Base-by-base conservation (phyloP, 2,329 filamentous ascomycete species). In the Ophiostoma tasmaniense region DNA sequence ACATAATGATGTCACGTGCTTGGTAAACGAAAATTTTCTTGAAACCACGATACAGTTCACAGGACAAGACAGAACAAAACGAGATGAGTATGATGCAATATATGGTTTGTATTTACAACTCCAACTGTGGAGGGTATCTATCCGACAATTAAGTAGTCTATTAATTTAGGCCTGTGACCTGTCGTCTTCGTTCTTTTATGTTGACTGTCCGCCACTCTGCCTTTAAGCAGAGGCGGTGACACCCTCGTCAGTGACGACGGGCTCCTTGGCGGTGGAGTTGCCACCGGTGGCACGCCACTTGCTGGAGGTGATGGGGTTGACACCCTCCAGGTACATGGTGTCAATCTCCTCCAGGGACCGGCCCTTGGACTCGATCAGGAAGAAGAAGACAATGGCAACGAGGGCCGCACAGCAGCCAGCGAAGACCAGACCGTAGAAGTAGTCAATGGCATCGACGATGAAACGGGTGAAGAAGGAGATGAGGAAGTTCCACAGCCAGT, bases 401-500 rank as follows among this genome's bases (percentile, higher is more conserved):
- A 68, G 50, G 2, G 37, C 55, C 35, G 61, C 61, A 64, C 55
- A 62, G 30, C 61, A 64, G 20, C 61, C 61, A 22, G 61, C 61
- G 20, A 35, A 50, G 65, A 66, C 45, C 14, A 66, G 28, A 13
- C 65, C 37, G 42, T 35, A 66, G 61, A 37, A 64, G 61, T 64
- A 64, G 61, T 64, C 61, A 64, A 64, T 64, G 42, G 39, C 65
- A n/a, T 33, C 45, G 13, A 42, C 37, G 30, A 66, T 66, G 25
- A 66, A 66, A 30, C 37, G 39, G 6, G 39, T 52, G 13, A 66
- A 70, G 13, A 67, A 52, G 3, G 64, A 66, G 7, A 70, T 65
- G 50, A 39, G 30, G 61, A 67, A 73, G 76, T 76, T 73, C 79
- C 79, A 67, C 7, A 71, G 66, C 66, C 33, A 66, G 80, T 92